These are phyloP conservation scores for Monilinia vaccinii-corymbosi DNA, from an alignment of 2,329 filamentous ascomycete genomes.

Conservation along the genomic window DNA sequence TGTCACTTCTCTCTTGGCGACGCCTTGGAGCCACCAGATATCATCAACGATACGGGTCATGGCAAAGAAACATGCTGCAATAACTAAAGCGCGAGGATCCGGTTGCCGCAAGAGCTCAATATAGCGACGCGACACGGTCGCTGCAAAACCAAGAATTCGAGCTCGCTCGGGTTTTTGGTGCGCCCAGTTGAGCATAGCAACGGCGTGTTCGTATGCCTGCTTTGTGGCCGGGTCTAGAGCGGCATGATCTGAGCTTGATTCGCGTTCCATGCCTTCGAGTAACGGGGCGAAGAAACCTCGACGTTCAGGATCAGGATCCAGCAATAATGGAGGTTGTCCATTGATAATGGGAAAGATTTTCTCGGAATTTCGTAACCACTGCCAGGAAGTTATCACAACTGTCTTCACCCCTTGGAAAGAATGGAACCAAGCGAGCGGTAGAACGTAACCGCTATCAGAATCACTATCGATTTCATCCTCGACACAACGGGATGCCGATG, in stretches of 20 bases:
- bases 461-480: constrained; percentile 42
- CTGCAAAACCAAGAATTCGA: constrained; percentile 53
- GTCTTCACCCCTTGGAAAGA: constrained; percentile 60
- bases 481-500: constrained; percentile 54
- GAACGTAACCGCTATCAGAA: constrained; percentile 39
- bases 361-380: constrained; percentile 49
- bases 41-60: constrained; percentile 25
- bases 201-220: constrained; percentile 53
- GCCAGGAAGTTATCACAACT: constrained; percentile 55
- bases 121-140: constrained; percentile 52
- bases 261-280: constrained; percentile 47
- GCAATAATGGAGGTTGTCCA: constrained; percentile 51
- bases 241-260: constrained; percentile 34
- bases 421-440: constrained; percentile 58
- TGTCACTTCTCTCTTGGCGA: constrained; percentile 55
- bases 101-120: constrained; percentile 50
- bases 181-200: constrained; percentile 59
- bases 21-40: constrained; percentile 60
- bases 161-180: constrained; percentile 50
- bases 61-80: constrained; percentile 27
- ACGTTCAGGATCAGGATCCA: constrained; percentile 45
- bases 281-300: constrained; percentile 53
- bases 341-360: constrained; percentile 54
- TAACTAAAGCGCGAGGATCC: constrained; percentile 33
- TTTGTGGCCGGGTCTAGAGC: constrained; percentile 30